Evolutionary conservation across 2,329 filamentous ascomycete genomes (phyloP).

Genomic region (Parascedosporium putredinis): DNA sequence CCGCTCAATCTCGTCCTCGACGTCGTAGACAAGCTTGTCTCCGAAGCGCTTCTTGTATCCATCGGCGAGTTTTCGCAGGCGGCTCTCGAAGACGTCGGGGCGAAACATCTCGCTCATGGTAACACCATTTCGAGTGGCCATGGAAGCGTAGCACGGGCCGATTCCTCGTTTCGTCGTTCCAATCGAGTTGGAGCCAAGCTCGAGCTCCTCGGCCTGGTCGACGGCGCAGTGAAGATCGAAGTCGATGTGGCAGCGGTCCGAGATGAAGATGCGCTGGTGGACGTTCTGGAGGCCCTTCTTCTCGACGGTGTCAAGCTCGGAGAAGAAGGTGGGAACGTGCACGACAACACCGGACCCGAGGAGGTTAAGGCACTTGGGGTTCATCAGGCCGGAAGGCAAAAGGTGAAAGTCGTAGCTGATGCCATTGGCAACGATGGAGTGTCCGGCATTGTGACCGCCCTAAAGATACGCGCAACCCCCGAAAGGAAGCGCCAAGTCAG

Average conservation of each 20-base stretch:
- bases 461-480: neutral
- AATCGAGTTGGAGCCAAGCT: conserved; percentile 28
- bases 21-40: conserved; percentile 52
- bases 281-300: conserved; percentile 26
- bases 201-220: conserved; percentile 56
- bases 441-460: conserved; percentile 11
- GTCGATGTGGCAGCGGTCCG: conserved; percentile 52
- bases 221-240: conserved; percentile 57
- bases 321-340: conserved; percentile 35
- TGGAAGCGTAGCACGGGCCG: conserved; percentile 15
- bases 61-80: conserved; percentile 48
- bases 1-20: conserved; percentile 56
- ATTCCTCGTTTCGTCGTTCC: conserved; percentile 26
- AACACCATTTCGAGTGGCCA: conserved; percentile 49
- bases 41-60: conserved; percentile 62
- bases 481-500: conserved; percentile 2
- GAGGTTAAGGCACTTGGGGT: conserved; percentile 59
- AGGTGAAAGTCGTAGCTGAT: conserved; percentile 38
- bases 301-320: conserved; percentile 27
- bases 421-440: conserved; percentile 11
- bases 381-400: conserved; percentile 60
- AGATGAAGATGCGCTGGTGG: conserved; percentile 47
- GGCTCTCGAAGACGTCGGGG: conserved; percentile 53
- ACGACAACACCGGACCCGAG: conserved; percentile 62
- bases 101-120: conserved; percentile 58